Base-by-base conservation (phyloP, 2,329 filamentous ascomycete species). In the Beauveria medogensis region DNA sequence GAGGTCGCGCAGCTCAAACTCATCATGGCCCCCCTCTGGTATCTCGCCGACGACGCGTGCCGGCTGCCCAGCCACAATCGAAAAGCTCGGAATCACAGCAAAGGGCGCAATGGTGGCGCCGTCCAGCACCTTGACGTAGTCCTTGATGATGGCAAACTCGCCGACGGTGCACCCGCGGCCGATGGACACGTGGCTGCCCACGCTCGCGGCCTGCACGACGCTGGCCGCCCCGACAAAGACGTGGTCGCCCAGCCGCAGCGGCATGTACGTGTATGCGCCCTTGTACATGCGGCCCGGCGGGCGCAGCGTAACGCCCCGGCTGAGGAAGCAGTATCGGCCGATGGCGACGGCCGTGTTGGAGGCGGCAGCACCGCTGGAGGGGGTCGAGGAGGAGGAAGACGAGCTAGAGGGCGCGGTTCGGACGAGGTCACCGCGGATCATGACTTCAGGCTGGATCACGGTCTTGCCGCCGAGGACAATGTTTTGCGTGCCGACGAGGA, bases 381-480 rank as follows among this genome's bases (percentile, higher is more conserved):
- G 30, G 4, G 30, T 34, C 12, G 77, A 72, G 2, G 79, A 69
- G 26, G 71, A 68, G 1, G 72, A 70, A 3, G 74, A 69, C 7
- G 77, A 76, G 1, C 77, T 73, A 2, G 79, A 70, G 3, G 79
- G 76, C 9, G 76, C 78, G 8, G 81, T 85, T 58, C 80, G 84
- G 48, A 88, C 82, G 20, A 99, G 84, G 71, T 99, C 94, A 50
- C 93, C 94, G 53, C 94, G 88, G 71, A 99, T 91, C 75, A 94
- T 92, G 68, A 92, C 93, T 71, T 96, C 92, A 64, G 92, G 89
- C 80, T 96, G 92, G 70, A 99, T 96, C 64, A 97, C 91, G 1
- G 92, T 96, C 76, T 91, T 96, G 65, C 94, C 94, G 67, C 92
- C 94, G 2, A 99, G 88, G 75, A 96, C 96, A 76, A 99, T 97